Conservation (phyloP, 2,329 filamentous ascomycete genomes). For the Diplocarpon rosae region DNA sequence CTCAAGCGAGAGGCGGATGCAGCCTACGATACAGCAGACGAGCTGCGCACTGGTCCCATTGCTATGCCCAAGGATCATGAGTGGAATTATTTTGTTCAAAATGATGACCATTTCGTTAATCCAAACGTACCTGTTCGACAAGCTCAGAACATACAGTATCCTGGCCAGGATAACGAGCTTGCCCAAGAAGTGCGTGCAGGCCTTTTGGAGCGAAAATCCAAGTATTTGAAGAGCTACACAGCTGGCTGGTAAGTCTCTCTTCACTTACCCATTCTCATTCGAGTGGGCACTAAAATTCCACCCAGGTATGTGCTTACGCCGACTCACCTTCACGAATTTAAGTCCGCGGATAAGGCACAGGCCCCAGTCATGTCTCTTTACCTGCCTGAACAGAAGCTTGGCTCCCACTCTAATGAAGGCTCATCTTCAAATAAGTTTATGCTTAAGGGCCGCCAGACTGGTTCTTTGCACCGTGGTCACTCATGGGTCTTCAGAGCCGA, state of each 20-base stretch:
- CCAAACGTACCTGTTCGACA: constrained; percentile 69
- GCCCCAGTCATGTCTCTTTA: constrained; percentile 94
- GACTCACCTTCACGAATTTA: constrained; percentile 97
- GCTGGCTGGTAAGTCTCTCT: constrained; percentile 56
- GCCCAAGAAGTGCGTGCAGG: constrained; percentile 79
- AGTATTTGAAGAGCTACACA: constrained; percentile 74
- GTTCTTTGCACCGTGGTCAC: constrained; percentile 75
- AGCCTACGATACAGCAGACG: constrained; percentile 65
- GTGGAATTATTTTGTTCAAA: constrained; percentile 69
- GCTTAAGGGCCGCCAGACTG: constrained; percentile 90
- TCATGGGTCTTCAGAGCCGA: constrained; percentile 64
- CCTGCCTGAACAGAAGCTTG: constrained; percentile 87
- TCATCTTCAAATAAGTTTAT: constrained; percentile 95
- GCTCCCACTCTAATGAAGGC: constrained; percentile 72
- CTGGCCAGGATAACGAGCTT: constrained; percentile 72
- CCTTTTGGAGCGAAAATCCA: constrained; percentile 93
- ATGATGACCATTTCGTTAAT: constrained; percentile 78
- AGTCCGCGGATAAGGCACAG: constrained; percentile 88
- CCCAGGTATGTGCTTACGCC: constrained; percentile 86
- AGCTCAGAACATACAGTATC: constrained; percentile 77
- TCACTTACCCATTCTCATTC: background rate
- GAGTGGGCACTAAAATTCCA: background rate
- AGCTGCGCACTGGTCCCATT: constrained; percentile 73
- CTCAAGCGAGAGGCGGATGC: constrained; percentile 84
- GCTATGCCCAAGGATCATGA: constrained; percentile 91